Percentiles rank a stretch among this genome's conserved stretches.
Conservation (phyloP, 495 filamentous ascomycete species). For the Penicillium desertorum region DNA sequence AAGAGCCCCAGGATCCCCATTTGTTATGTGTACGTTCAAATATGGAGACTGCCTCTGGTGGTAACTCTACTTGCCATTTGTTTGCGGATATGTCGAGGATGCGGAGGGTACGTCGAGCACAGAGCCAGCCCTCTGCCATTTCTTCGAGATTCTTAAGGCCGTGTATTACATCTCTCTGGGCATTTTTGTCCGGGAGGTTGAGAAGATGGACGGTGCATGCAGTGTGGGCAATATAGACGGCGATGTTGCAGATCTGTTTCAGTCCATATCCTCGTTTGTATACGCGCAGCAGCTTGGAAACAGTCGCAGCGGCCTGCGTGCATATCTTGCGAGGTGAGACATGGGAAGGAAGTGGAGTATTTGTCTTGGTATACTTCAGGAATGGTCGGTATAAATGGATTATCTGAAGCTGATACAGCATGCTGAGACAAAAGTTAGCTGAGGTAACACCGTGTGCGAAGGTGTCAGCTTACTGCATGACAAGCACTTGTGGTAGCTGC, state of each 20-base stretch:
- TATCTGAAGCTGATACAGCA: constrained; percentile 95
- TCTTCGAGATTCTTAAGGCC: constrained; percentile 93
- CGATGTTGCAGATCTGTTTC: constrained; percentile 91
- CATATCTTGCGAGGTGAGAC: constrained; percentile 90
- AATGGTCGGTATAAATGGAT: constrained; percentile 98
- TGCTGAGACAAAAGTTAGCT: constrained; percentile 55
- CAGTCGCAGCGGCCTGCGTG: constrained; percentile 80
- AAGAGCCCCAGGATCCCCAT: constrained; percentile 52
- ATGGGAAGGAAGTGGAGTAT: constrained; percentile 79
- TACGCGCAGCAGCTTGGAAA: constrained; percentile 86
- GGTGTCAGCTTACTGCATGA: constrained; percentile 80
- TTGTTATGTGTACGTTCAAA: constrained; percentile 63
- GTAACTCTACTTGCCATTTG: constrained; percentile 85
- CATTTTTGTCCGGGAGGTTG: constrained; percentile 86
- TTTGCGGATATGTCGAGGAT: constrained; percentile 83
- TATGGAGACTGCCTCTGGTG: constrained; percentile 74
- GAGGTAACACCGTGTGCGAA: not conserved
- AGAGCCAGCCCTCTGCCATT: constrained; percentile 92
- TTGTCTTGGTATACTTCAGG: constrained; percentile 78
- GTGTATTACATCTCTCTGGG: constrained; percentile 82
- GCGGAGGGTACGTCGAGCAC: constrained; percentile 78
- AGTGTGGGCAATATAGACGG: constrained; percentile 90
- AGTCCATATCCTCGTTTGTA: constrained; percentile 92
- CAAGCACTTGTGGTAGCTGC: constrained; percentile 79
- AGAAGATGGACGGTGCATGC: constrained; percentile 94